Conservation (phyloP, 768 basidiomycete genomes). For the Mycena vulgaris region DNA sequence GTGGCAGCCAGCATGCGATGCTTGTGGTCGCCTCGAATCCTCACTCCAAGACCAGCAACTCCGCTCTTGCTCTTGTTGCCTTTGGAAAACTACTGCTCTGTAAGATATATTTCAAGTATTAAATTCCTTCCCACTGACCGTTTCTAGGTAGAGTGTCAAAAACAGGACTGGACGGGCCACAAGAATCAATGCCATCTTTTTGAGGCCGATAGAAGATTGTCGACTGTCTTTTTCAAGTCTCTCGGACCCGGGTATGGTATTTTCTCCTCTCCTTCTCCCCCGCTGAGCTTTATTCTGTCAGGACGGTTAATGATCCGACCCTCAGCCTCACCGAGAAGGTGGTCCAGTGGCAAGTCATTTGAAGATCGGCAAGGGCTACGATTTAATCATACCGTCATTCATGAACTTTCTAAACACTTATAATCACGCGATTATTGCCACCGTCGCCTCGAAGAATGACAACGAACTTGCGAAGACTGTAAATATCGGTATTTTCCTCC, state of each 20-base stretch:
- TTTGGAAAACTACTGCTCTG: conserved; percentile 9
- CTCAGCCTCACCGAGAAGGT: conserved; percentile 7
- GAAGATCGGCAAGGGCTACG: no score
- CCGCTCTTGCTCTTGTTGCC: neutral
- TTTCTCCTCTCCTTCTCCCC: neutral
- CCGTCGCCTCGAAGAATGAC: neutral
- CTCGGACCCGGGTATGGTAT: conserved; percentile 2
- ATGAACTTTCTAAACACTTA: neutral
- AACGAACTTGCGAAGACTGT: neutral
- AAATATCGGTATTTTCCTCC: conserved; percentile 1
- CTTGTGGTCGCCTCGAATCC: conserved; percentile 1
- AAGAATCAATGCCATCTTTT: conserved; percentile 19
- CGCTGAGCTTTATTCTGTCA: neutral
- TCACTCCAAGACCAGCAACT: neutral
- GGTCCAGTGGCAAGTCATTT: neutral
- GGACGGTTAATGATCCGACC: conserved; percentile 17
- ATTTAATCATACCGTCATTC: no score
- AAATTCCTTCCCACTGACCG: neutral
- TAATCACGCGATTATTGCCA: neutral
- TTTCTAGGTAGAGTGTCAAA: conserved; percentile 2
- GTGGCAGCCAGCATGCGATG: conserved; percentile 7
- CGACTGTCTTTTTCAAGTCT: conserved; percentile 11
- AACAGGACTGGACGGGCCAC: conserved; percentile 7
- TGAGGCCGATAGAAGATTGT: conserved; percentile 16
- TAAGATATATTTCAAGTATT: neutral